Percentiles rank a stretch among this genome's conserved stretches.
phyloP scores from a whole-genome alignment of 306 rosid genomes.

The Fragaria iinumae region DNA sequence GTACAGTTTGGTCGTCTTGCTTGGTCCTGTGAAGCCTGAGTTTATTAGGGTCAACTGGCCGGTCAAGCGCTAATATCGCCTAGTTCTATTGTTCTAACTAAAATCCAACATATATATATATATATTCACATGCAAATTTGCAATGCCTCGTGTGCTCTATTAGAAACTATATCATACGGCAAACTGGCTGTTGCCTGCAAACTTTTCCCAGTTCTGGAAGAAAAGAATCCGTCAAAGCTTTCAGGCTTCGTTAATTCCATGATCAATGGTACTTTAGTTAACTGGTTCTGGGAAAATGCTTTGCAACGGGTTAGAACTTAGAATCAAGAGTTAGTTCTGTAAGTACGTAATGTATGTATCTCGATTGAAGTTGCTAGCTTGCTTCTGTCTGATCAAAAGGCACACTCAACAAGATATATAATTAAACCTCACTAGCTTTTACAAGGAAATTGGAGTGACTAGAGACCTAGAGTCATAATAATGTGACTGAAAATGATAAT shows the following conservation, averaged over 20 bases:
- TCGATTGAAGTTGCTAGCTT: background rate
- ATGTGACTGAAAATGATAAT: background rate
- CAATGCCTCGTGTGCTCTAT: background rate
- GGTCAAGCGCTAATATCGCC: no score
- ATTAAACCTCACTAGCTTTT: background rate
- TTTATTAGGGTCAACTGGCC: background rate
- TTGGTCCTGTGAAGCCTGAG: background rate
- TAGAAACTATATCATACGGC: background rate
- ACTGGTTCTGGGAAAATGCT: slow-evolving; percentile 4
- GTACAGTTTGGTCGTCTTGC: background rate
- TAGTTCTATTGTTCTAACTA: no score
- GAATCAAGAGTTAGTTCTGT: background rate
- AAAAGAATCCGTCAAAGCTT: background rate
- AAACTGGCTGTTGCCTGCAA: background rate
- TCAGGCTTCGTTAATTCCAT: background rate
- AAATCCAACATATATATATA: background rate
- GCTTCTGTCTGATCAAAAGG: background rate
- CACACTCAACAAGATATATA: background rate
- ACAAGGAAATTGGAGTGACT: background rate
- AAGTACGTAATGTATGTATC: background rate
- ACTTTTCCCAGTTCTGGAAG: background rate
- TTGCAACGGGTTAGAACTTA: background rate
- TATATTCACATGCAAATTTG: background rate
- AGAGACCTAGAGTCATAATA: background rate
- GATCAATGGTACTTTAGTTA: background rate